Base-by-base conservation (phyloP, 495 filamentous ascomycete genomes). In the Penicillium taxi region DNA sequence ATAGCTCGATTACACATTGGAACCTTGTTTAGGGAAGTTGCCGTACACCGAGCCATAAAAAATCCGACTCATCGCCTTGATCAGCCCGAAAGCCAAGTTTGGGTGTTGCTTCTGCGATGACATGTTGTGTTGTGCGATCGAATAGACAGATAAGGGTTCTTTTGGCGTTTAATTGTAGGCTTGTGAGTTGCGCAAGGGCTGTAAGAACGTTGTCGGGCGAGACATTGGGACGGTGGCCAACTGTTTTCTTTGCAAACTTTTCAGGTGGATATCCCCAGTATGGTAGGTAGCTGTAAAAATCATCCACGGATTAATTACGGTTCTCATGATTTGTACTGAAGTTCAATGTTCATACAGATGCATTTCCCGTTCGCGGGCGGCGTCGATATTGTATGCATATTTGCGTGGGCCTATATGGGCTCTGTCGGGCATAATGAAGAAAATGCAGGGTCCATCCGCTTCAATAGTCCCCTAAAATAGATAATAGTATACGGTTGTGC, bases 21-120 rank as follows among this genome's bases (percentile, higher is more conserved):
- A 5, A 53, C 46, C 5, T 36, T 20, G 17, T 41, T 9, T 0
- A 39, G 0, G 50, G 46, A 8, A 49, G 30, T 29, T 37, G 56
- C 52, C 63, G 65, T 17, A 70, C 53, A 0, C 53, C 62, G 29
- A 66, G 63, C 35, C 58, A 67, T 7, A 58, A 55, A 2, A 40
- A 56, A 6, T 59, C 55, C 28, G 51, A 52, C 26, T 25, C 25
- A 14, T 42, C 17, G 25, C 39, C 44, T 26, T 53, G 52, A 11
- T 45, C 32, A 25, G 67, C 52, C 4, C 52, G 44, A 4, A 74
- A 47, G 20, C 54, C 41, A 8, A 70, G 42, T 7, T 50, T 59
- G 37, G 63, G 67, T 3, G 70, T 72, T 7, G 59, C 48, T 40
- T 74, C 70, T 6, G 70, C 70, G 27, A 73, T 51, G 32, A 72